phyloP scores from a whole-genome alignment of 208 protist species.

The Phytomonas sp. region DNA sequence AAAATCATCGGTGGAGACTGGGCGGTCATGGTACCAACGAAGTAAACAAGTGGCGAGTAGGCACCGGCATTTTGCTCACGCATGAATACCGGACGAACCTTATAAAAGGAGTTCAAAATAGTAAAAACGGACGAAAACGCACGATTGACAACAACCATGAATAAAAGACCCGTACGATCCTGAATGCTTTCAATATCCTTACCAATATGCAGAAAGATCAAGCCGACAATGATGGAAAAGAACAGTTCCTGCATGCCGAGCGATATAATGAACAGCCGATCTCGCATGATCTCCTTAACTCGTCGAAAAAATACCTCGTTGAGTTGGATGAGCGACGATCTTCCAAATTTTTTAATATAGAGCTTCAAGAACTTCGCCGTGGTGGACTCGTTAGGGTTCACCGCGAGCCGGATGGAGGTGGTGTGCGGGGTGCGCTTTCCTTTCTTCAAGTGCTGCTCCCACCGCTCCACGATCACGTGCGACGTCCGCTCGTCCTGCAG shows the following conservation, averaged over 20 bases:
- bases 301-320: conserved; percentile 35
- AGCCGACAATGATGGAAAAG: conserved; percentile 58
- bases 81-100: conserved; percentile 38
- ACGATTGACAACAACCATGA: conserved; percentile 59
- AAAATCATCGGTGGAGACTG: conserved; percentile 44
- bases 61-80: conserved; percentile 64
- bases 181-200: conserved; percentile 40
- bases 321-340: conserved; percentile 42
- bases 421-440: conserved; percentile 41
- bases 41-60: conserved; percentile 60
- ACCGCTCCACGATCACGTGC: conserved; percentile 55
- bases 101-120: conserved; percentile 48
- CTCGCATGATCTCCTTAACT: conserved; percentile 29
- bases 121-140: conserved; percentile 41
- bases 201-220: conserved; percentile 60
- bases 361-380: conserved; percentile 35
- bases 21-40: conserved; percentile 28
- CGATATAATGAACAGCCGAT: conserved; percentile 36
- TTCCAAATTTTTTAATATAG: conserved; percentile 41
- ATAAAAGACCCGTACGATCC: conserved; percentile 56
- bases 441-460: conserved; percentile 51
- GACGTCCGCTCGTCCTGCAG: conserved; percentile 50
- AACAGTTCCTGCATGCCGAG: conserved; percentile 37
- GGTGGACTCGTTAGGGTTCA: conserved; percentile 21
- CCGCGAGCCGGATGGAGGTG: conserved; percentile 31